Conservation (phyloP, 2,329 filamentous ascomycete genomes). For the Trichoderma sp. region DNA sequence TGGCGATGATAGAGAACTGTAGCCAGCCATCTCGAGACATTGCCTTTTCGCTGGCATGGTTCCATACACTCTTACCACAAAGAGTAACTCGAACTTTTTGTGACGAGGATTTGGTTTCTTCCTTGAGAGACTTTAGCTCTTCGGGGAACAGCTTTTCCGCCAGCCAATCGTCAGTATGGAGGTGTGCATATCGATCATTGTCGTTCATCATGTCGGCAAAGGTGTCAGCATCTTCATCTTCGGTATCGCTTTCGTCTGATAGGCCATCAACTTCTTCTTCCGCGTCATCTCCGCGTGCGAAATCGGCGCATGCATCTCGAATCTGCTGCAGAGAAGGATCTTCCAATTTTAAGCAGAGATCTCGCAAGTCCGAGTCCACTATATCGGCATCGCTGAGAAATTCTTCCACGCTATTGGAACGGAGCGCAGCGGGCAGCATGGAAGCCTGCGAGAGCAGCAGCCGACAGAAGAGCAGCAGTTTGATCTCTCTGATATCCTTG, state of each 20-base stretch:
- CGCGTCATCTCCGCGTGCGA: conserved; percentile 35
- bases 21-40: conserved; percentile 41
- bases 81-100: conserved; percentile 34
- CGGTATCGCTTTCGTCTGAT: conserved; percentile 30
- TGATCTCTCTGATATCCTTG: conserved; percentile 37
- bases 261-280: conserved; percentile 25
- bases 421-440: conserved; percentile 35
- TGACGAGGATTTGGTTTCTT: neutral
- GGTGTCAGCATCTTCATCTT: conserved; percentile 19
- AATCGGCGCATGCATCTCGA: conserved; percentile 40
- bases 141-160: conserved; percentile 24
- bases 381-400: conserved; percentile 36
- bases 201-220: conserved; percentile 32
- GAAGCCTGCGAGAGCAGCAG: conserved; percentile 37
- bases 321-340: conserved; percentile 37
- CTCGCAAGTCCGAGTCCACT: conserved; percentile 36
- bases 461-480: conserved; percentile 37
- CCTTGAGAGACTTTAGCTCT: conserved; percentile 7
- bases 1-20: conserved; percentile 39
- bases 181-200: conserved; percentile 31
- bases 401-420: conserved; percentile 34
- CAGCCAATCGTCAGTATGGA: conserved; percentile 36
- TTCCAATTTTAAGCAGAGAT: conserved; percentile 38
- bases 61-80: conserved; percentile 39
- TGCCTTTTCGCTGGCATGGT: conserved; percentile 37